Base-by-base conservation (phyloP, 73 alveolate genomes). In the Urostyla sp. region DNA sequence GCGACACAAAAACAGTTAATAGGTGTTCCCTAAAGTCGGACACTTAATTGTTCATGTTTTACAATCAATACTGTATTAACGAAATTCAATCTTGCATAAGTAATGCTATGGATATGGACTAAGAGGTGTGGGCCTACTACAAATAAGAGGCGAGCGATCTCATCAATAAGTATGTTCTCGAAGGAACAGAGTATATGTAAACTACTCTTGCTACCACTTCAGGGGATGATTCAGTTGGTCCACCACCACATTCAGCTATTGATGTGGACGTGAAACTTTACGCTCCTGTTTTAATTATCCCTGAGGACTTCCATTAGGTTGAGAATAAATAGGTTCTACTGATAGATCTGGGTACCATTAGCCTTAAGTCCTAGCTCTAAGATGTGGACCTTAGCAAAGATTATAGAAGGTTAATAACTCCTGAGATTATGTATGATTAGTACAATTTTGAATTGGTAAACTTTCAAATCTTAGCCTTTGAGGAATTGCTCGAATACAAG, bases 241-340 rank as follows among this genome's bases (percentile, higher is more conserved):
- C 5, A 15, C 38, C 32, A 32, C 6, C 32, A 30, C 76, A 66
- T 66, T 46, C 59, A 36, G 15, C 67, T 13, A 13, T 69, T 23
- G 36, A 67, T n/a, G 46, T 82, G 13, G 83, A 82, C 31, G 75
- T 82, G 21, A 50, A 48, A 8, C 53, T 87, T 43, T 45, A 63
- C 6, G 72, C 91, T 6, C 95, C 95, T 31, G 80, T 81, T 6
- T 31, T 87, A 5, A 35, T 80, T 28, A 50, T 87, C n/a, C 95
- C 95, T 34, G 85, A 81, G 50, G 57, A 56, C 10, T 30, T 40
- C 28, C 49, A 49, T 58, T 53, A 36, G 0, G 20, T 26, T 24
- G 8, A 44, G 31, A 69, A 80, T 24, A 87, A 72, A 24, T 20
- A 37, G 11, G 37, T 67, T 6, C 80, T 87, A n/a, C 76, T 87